These are phyloP conservation scores for Ogataea salicorniae DNA, from an alignment of 805 yeast genomes.

Conservation along the genomic window DNA sequence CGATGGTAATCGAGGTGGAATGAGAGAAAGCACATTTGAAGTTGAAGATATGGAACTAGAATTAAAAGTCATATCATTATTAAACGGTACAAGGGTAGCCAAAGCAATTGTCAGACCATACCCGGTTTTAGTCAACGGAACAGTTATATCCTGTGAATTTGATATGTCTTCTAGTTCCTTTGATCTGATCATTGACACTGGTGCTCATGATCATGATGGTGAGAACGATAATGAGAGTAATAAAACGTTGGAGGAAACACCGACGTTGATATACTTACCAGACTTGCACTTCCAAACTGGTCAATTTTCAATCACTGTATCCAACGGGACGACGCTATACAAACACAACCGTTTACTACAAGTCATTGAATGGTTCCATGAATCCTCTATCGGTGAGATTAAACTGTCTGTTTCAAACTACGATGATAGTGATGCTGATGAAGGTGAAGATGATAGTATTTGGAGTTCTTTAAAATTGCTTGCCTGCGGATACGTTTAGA, in stretches of 20 bases:
- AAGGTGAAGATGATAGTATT: constrained; percentile 2
- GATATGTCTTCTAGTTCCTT: constrained; percentile 46
- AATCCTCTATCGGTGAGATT: constrained; percentile 21
- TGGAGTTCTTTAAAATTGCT: constrained; percentile 26
- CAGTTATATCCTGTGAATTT: constrained; percentile 49
- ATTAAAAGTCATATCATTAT: constrained; percentile 8
- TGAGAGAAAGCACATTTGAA: neutral
- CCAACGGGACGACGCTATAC: constrained; percentile 47
- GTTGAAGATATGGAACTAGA: constrained; percentile 13
- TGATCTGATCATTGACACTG: constrained; percentile 38
- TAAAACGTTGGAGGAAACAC: constrained; percentile 13
- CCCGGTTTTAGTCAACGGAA: constrained; percentile 61
- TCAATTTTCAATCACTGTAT: constrained; percentile 43
- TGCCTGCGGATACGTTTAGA: constrained; percentile 30
- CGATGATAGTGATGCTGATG: constrained; percentile 1
- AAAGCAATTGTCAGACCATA: constrained; percentile 77
- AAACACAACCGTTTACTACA: constrained; percentile 47
- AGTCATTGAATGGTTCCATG: constrained; percentile 69
- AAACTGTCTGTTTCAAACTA: constrained; percentile 15
- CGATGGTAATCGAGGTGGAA: neutral
- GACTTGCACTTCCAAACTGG: constrained; percentile 59
- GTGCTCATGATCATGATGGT: neutral
- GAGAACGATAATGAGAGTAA: neutral
- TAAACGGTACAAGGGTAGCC: constrained; percentile 64
- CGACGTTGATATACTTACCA: constrained; percentile 68